Base-by-base conservation (phyloP, 2,329 filamentous ascomycete genomes). In the Colletotrichum ledebouriae region DNA sequence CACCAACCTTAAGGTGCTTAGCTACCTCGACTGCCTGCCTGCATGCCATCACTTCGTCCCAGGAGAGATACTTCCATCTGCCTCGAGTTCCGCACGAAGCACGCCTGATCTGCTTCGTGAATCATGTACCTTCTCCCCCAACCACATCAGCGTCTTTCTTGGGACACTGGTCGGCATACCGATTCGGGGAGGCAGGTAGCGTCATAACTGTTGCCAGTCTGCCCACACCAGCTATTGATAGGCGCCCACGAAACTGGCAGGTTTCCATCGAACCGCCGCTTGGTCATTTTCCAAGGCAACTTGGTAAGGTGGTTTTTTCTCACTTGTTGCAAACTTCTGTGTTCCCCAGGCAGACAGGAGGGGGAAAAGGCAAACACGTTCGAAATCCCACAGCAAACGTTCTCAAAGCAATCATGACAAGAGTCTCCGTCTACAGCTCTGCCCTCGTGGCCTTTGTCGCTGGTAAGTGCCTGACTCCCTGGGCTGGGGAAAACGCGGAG, bases 371-470 rank as follows among this genome's bases (percentile, higher is more conserved):
- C n/a, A 34, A 17, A 12, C n/a, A 33, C n/a, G 22, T 29, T 53
- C 15, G 17, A 34, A 42, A 53, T 12, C 17, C 25, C n/a, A 47
- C 41, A 17, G 11, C 39, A 20, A 53, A 25, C 44, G 25, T 25
- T 34, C 39, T 25, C 55, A 33, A 37, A 15, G 22, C 41, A 1
- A 73, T 63, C 65, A 84, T 85, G 83, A 84, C 82, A 42, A 79
- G 82, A 57, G 76, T 78, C 47, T 78, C 76, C 37, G 80, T 84
- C 42, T 85, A 85, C 71, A 76, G 75, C 65, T 73, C 78, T 55
- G 82, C 79, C 68, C 73, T 84, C 69, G 77, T 80, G 74, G 82
- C 78, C 65, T 79, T 83, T 74, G 73, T 78, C 59, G 81, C 77
- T 58, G 80, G 83, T 84, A 77, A 71, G 82, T 81, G 29, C 52